Evolutionary conservation across 768 basidiomycete species (phyloP), one percentile per base, ranked within the genome.

Genomic region (Leccinum aurantiacum): DNA sequence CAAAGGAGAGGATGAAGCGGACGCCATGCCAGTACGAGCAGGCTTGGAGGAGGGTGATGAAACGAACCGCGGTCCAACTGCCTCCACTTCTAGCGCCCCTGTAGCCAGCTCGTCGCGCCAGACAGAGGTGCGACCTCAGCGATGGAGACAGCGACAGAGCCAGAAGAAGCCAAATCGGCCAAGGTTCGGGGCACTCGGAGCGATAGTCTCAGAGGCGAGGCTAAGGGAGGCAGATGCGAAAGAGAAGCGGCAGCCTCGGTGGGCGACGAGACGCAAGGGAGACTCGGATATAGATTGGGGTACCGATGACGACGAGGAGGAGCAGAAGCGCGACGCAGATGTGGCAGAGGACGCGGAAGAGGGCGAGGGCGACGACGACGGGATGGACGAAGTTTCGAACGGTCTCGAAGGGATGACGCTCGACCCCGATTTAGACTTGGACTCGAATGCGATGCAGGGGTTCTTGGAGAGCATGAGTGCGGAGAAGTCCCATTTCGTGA

Each of bases 221-320:
- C 65, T 87, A 64, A 80, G 71, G 17, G 76, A 69, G 17, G 73
- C 67, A 11, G 67, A 71, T 38, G 64, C 57, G 4, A 62, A 55
- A 15, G 77, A 79, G 31, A 63, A 53, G 24, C 67, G 52, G 24
- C 76, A 81, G 65, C 73, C 78, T 3, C 75, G 76, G 57, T 74
- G 77, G 71, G 75, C 77, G n/a, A 79, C 85, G 63, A 75, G 83
- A 70, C 79, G 88, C 54, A 73, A 77, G 48, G 87, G 79, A 0
- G 88, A 88, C 67, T 87, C 86, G 29, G 90, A 91, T 67, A 60
- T 90, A 13, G 84, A 89, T 47, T 89, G 85, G 85, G 87, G 85
- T 2, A 81, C 79, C 50, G 75, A 70, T 4, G 77, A 75, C 14
- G 78, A 74, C 13, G 78, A 74, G 9, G 78, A 41, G 2, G 19